Conservation (phyloP, 176 grass and related monocot genomes). For the Metroxylon sagu region DNA sequence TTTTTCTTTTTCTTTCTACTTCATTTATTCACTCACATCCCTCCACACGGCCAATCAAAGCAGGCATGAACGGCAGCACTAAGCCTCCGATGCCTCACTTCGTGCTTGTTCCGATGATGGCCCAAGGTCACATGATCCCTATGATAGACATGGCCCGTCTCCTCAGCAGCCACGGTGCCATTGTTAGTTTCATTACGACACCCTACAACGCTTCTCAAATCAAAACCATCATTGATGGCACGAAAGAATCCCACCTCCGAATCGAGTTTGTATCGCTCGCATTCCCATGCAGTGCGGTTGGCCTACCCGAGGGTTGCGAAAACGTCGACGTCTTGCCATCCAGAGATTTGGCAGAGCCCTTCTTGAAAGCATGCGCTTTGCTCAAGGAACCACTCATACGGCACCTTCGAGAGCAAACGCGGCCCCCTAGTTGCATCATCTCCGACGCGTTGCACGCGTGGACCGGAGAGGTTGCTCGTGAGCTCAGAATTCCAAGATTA, state of each 20-base stretch:
- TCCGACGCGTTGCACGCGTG: constrained; percentile 41
- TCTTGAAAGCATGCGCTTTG: constrained; percentile 29
- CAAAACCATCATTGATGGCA: background rate
- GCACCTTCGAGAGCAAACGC: constrained; percentile 21
- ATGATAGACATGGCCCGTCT: constrained; percentile 51
- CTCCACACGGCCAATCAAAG: too few species aligned
- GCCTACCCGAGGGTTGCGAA: constrained; percentile 52
- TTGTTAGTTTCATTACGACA: constrained; percentile 55
- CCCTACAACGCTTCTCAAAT: constrained; percentile 44
- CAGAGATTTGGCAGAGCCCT: constrained; percentile 15
- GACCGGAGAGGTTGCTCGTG: constrained; percentile 46
- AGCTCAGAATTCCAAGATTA: constrained; percentile 43
- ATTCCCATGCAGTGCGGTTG: constrained; percentile 40
- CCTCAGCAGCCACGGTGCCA: constrained; percentile 37
- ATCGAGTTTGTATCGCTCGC: constrained; percentile 32
- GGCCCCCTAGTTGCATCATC: constrained; percentile 54
- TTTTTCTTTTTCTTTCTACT: too few species aligned
- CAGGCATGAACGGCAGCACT: background rate
- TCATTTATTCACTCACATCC: too few species aligned
- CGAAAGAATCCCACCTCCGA: constrained; percentile 3
- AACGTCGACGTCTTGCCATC: constrained; percentile 39
- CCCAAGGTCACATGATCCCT: constrained; percentile 64
- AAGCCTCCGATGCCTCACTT: constrained; percentile 28
- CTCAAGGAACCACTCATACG: constrained; percentile 35
- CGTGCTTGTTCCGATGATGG: constrained; percentile 44